These are phyloP conservation scores for Tieghemiomyces parasiticus DNA, from an alignment of 192 early-diverging fungal genomes.

Conservation along the genomic window DNA sequence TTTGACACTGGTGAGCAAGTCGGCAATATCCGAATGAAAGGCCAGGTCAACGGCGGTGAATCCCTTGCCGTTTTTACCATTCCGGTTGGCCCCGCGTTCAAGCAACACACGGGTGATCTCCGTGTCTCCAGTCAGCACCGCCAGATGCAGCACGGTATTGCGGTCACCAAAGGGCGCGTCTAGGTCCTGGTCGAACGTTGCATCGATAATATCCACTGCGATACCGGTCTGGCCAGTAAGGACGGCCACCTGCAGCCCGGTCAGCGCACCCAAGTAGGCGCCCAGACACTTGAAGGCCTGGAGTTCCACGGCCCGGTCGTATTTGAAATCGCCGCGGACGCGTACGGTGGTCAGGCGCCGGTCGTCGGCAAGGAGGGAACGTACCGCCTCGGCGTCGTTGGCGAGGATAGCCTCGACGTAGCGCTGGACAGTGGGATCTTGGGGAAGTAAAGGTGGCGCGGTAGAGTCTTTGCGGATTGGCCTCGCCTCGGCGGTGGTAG, in stretches of 20 bases:
- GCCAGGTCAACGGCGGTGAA: slow-evolving; percentile 35
- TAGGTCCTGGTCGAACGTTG: slow-evolving; percentile 48
- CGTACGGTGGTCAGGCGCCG: slow-evolving; percentile 18
- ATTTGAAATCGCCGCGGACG: slow-evolving; percentile 14
- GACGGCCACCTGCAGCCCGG: slow-evolving; percentile 45
- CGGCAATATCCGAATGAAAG: slow-evolving; percentile 3
- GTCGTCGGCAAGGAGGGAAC: slow-evolving; percentile 18
- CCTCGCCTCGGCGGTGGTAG: too few relatives aligned
- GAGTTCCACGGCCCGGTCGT: slow-evolving; percentile 28
- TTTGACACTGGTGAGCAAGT: too few relatives aligned
- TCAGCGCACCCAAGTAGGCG: slow-evolving; percentile 45
- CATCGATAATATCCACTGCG: slow-evolving; percentile 52
- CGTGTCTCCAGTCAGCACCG: slow-evolving; percentile 38
- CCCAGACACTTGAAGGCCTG: slow-evolving; percentile 52
- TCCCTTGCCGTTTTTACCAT: slow-evolving; percentile 40
- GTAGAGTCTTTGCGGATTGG: too few relatives aligned
- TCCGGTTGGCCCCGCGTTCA: slow-evolving; percentile 43
- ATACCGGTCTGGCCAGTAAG: slow-evolving; percentile 38
- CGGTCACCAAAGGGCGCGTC: slow-evolving; percentile 45
- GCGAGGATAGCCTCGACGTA: slow-evolving; percentile 23
- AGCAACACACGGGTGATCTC: slow-evolving; percentile 40
- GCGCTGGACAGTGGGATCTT: background rate
- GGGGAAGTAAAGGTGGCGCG: too few relatives aligned
- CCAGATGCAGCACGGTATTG: slow-evolving; percentile 58
- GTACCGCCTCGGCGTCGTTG: slow-evolving; percentile 21